Evolutionary conservation across 1,284 basidiomycete genomes (phyloP).

Genomic region (Volvariella surrecta): DNA sequence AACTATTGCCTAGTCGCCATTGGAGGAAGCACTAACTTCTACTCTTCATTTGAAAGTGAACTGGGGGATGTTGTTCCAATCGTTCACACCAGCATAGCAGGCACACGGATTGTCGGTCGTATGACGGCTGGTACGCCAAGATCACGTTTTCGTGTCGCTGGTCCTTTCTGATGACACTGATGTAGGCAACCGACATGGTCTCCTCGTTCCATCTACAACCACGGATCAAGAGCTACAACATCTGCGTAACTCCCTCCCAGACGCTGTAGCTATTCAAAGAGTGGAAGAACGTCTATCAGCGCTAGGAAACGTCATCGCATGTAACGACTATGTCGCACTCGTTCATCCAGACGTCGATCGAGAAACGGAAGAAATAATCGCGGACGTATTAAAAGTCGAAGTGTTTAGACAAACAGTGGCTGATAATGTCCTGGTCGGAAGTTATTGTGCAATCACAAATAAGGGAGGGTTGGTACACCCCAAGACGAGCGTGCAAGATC

Average conservation of each 20-base stretch:
- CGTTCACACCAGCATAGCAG: conserved; percentile 94
- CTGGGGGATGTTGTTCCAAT: conserved; percentile 92
- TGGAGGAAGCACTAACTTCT: conserved; percentile 96
- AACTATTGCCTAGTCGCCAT: conserved; percentile 90
- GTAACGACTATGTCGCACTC: conserved; percentile 96
- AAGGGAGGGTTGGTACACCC: conserved; percentile 97
- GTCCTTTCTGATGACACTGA: conserved; percentile 1
- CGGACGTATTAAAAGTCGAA: conserved; percentile 98
- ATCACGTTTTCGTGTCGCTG: conserved; percentile 3
- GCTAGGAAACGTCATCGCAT: conserved; percentile 96
- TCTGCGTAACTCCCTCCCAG: conserved; percentile 93
- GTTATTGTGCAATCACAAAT: conserved; percentile 92
- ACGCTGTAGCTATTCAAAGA: conserved; percentile 86
- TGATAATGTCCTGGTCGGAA: conserved; percentile 94
- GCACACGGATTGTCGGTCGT: conserved; percentile 91
- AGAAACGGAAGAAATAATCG: conserved; percentile 99
- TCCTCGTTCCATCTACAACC: conserved; percentile 92
- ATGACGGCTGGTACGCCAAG: conserved; percentile 71
- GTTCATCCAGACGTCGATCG: conserved; percentile 97
- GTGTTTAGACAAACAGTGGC: conserved; percentile 98
- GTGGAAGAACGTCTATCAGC: conserved; percentile 96
- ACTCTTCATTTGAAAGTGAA: conserved; percentile 95
- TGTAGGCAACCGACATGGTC: conserved; percentile 86
- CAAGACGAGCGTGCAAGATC: conserved; percentile 93
- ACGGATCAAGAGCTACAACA: conserved; percentile 99